Evolutionary conservation across 2,329 filamentous ascomycete species (phyloP).

Genomic region (Apiospora arundinis): DNA sequence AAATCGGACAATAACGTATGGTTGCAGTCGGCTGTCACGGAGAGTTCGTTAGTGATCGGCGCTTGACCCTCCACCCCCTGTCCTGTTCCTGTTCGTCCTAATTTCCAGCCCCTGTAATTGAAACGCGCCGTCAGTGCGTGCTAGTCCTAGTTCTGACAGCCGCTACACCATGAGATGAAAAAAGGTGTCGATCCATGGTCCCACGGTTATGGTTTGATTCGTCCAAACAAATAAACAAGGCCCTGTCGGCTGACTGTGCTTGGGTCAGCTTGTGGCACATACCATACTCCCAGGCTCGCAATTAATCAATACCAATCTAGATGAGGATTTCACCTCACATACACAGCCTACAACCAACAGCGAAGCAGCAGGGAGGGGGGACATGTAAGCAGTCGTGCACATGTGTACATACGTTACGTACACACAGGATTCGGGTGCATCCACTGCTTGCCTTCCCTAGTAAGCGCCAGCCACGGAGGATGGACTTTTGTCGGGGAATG

Average conservation of each 20-base stretch:
- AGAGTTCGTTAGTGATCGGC: neutral
- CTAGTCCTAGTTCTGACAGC: neutral
- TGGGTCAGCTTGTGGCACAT: neutral
- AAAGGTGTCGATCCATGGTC: neutral
- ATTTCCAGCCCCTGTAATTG: constrained; percentile 23
- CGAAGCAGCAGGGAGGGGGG: too few species aligned
- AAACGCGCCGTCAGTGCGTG: constrained; percentile 20
- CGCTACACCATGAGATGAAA: neutral
- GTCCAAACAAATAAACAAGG: neutral
- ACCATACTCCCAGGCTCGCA: too few species aligned
- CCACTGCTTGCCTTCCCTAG: too few species aligned
- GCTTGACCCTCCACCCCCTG: neutral
- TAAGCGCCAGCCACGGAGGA: too few species aligned
- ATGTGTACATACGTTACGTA: too few species aligned
- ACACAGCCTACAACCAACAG: too few species aligned
- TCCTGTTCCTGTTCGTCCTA: neutral
- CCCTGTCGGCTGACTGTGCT: too few species aligned
- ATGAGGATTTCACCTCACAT: neutral
- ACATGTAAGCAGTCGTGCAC: too few species aligned
- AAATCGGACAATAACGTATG: neutral
- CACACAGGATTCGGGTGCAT: too few species aligned
- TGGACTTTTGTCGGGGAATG: too few species aligned
- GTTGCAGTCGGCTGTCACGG: neutral
- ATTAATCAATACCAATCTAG: neutral
- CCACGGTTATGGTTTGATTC: neutral